Base-by-base conservation (phyloP, 306 rosid species). In the Vachellia collinsii region DNA sequence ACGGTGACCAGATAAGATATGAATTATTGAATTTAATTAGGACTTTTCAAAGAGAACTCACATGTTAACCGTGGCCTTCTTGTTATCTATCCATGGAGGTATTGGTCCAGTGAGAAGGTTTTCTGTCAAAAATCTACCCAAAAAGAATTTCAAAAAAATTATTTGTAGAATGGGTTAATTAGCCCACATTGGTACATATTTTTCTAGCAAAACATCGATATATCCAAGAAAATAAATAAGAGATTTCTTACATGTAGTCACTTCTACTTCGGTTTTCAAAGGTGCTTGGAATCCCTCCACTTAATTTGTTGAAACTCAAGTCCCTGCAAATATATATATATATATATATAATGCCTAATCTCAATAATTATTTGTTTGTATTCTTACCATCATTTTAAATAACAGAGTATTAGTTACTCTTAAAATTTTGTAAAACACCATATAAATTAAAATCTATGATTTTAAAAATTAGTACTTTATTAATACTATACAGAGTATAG, bases 51-150 rank as follows among this genome's bases (percentile, higher is more conserved):
- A 81, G 79, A 63, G 11, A 46, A 75, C 94, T 87, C 81, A 92
- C 94, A 80, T 6, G 6, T 11, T 2, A 3, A 14, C 13, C 0
- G 17, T 29, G 4, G 7, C 3, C 9, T 4, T 4, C 16, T 41
- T 87, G 7, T 70, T 77, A 8, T 13, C 47, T 72, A 78, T 23
- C 92, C 90, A 90, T 8, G 59, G 9, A 48, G 89, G 91, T 51
- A 83, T 75, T 0, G 64, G 34, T 29, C 34, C 97, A 19, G 83
- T 83, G 11, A 92, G 85, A 83, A 84, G 10, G 83, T 92, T 90
- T 85, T 88, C 88, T 41, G 90, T 90, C 44, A 92, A 85, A 86
- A 83, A 87, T 59, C 97, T 90, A 41, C 53, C 8, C 7, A 62
- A 79, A 54, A 36, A 14, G 5, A 47, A 59, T 42, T 20, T 22